Evolutionary conservation across 768 basidiomycete species (phyloP), one percentile per base, ranked within the genome.

Genomic region (Hirschioporus abietinus): DNA sequence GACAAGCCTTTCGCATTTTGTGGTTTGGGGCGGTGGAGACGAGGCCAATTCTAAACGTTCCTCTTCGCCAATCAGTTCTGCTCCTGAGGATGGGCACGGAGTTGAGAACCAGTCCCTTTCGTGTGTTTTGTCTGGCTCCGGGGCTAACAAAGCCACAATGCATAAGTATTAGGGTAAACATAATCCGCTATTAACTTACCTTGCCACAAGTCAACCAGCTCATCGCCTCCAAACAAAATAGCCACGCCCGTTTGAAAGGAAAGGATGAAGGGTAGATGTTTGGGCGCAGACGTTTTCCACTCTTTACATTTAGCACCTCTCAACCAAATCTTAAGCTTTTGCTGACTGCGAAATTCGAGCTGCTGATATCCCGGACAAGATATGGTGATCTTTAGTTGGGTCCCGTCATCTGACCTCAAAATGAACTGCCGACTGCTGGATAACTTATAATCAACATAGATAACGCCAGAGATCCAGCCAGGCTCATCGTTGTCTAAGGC

Each of bases 141-240:
- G 66, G 58, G 58, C 34, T 18, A 35, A 15, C 60, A 57, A 58
- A 34, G 23, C 17, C 3, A 18, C 63, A 60, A 35, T 20, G 30
- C 26, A 24, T 23, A 60, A 25, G 17, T 15, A 24, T 61, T 9
- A 25, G 6, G 12, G 23, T 8, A 24, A 61, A 61, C 60, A 15
- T 42, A 26, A 27, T 15, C 8, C 36, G 52, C n/a, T n/a, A 23
- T 58, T 27, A 34, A 75, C 77, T 70, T 65, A 83, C 83, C 70
- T 63, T 72, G 68, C 79, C 81, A 83, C 24, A 81, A 81, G 69
- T 84, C 73, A 9, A 84, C 63, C 35, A 75, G 61, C 66, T 70
- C 65, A 63, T 77, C 73, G 66, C 71, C 66, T 3, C 12, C 12
- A 15, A 61, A 24, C 24, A 24, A 34, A 15, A 61, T 25, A 61